Evolutionary conservation across 164 flowering plant genomes (phyloP).

Genomic region (Kingdonia uniflora): DNA sequence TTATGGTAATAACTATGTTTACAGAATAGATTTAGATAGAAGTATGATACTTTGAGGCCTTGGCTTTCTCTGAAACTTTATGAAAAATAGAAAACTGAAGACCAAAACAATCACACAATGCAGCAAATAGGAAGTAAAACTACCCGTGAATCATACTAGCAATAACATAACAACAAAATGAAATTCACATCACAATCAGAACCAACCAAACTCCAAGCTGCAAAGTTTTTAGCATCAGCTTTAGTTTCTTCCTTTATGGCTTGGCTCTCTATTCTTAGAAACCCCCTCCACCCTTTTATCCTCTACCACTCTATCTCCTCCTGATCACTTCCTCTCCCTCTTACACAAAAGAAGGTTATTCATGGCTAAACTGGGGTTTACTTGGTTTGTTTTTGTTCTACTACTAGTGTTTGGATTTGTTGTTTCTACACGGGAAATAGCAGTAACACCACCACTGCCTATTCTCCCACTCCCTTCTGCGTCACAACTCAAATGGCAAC

Average conservation of each 20-base stretch:
- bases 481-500: constrained; percentile 89
- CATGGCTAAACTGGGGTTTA: constrained; percentile 9
- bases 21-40: no score
- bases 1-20: no score
- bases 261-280: no score
- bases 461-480: constrained; percentile 65
- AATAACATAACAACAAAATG: not conserved
- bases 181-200: not conserved
- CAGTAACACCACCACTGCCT: constrained; percentile 69
- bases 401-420: not conserved
- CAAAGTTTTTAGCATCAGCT: not conserved
- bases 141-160: constrained; percentile 1
- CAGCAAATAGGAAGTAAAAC: not conserved
- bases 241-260: not conserved
- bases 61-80: no score
- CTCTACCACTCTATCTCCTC: not conserved
- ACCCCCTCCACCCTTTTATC: not conserved
- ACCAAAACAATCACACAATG: no score
- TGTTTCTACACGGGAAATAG: constrained; percentile 1
- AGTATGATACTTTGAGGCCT: no score
- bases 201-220: not conserved
- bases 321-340: no score
- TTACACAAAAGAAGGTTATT: no score
- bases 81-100: no score
- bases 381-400: not conserved